Evolutionary conservation across 768 basidiomycete genomes (phyloP), one percentile per base, ranked within the genome.

Genomic region (Tylopilus felleus): DNA sequence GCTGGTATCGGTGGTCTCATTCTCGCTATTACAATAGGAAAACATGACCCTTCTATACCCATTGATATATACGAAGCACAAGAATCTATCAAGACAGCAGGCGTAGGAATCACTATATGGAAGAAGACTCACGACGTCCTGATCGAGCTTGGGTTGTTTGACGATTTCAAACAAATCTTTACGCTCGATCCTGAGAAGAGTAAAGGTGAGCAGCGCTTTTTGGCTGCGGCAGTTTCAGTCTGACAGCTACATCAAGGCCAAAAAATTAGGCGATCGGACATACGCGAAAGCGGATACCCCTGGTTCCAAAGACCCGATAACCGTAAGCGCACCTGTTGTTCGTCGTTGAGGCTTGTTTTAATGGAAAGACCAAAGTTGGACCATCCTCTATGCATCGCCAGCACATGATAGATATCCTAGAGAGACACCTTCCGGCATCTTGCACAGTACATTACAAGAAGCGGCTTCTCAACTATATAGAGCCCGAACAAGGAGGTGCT

Each of bases 61-160:
- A 68, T 77, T 14, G 67, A 76, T 52, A 51, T 81, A 4, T 81
- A 81, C 56, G 81, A 81, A 65, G 72, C 77, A 3, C 74, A 70
- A 13, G 58, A 71, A 2, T 71, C 71, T 33, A 67, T 78, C 29
- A 70, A 71, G 8, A 70, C 72, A 10, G 59, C 69, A 13, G 77
- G 77, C 8, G 73, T 72, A 12, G 75, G 80, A 64, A 38, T 79
- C 69, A 39, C 75, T 65, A 67, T 80, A 4, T 80, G 78, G 79
- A 62, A 63, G 8, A 67, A 77, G 39, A 79, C 79, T 9, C 77
- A 77, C 75, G 65, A 65, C 8, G 70, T 78, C 14, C 59, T 81
- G 55, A 64, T 73, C 27, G 60, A 65, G n/a, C 75, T 82, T 45
- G 78, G 75, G 1, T 53, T 82, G 4, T 66, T 71, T 27, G 67